Evolutionary conservation across 2,329 filamentous ascomycete species (phyloP), one percentile per base, ranked within the genome.

Genomic region (Aspergillus vadensis): DNA sequence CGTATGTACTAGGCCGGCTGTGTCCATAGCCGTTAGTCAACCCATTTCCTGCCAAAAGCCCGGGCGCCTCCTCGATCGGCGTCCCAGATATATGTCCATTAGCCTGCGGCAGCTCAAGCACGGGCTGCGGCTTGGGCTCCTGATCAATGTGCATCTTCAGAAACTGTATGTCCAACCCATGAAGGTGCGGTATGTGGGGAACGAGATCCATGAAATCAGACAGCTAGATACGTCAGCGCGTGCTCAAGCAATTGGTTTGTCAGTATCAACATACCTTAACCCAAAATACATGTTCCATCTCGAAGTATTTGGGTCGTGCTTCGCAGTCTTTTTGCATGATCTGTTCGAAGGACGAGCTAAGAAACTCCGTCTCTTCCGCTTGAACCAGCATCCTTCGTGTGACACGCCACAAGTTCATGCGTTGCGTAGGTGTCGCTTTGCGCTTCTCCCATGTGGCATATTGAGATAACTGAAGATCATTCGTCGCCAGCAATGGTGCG

Each of bases 271-370:
- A 67, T 73, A 81, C 79, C 74, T 77, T 80, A 61, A 83, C 76
- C 81, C 81, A 83, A 64, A 82, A 82, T 51, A 83, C 71, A 70
- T 80, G 79, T 59, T 81, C 76, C 78, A 82, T 79, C 27, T 73
- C 73, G 63, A 79, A 78, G 70, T 81, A 83, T 67, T 81, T 82
- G 25, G 77, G 77, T 54, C 73, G 69, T 23, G 77, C 79, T 66
- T 80, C 78, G 52, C 70, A 72, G 68, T 80, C 77, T 63, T 76
- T 71, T 60, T 75, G 70, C 63, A 74, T 74, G 47, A 79, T 71
- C 36, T 79, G 72, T 52, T 74, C 72, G 25, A 77, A 71, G 17
- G 73, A 75, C 10, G 75, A 75, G 51, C 70, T 71, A 57, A 74
- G 63, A 23, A 74, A 70, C 39, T 74, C 75, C 15, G 72, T 66